These are phyloP conservation scores for Rosa lucieae DNA, from an alignment of 306 rosid genomes.

Conservation along the genomic window DNA sequence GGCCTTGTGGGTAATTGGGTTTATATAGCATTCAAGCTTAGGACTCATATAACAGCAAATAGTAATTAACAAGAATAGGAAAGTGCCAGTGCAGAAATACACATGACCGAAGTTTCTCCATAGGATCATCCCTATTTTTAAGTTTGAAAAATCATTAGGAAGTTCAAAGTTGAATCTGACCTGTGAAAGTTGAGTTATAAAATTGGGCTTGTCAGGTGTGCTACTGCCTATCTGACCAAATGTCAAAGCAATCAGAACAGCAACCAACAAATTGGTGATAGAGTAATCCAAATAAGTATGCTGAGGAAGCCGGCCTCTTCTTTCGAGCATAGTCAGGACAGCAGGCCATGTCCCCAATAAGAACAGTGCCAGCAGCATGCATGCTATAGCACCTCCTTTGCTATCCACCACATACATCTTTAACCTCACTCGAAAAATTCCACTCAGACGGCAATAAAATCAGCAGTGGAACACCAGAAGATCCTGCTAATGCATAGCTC, in stretches of 20 bases:
- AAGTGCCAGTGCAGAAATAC: background rate
- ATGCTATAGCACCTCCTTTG: conserved; percentile 80
- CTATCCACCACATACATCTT: conserved; percentile 85
- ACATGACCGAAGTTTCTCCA: background rate
- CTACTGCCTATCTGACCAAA: conserved; percentile 75
- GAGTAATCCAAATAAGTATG: conserved; percentile 92
- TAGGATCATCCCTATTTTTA: background rate
- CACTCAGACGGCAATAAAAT: conserved; percentile 31
- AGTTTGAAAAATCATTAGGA: background rate
- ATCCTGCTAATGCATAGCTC: conserved; percentile 37
- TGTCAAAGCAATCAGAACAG: conserved; percentile 78
- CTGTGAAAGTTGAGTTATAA: conserved; percentile 70
- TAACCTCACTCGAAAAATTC: conserved; percentile 27
- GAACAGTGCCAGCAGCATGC: conserved; percentile 71
- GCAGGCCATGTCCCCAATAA: conserved; percentile 97
- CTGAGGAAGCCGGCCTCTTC: conserved; percentile 94
- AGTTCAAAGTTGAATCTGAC: conserved; percentile 16
- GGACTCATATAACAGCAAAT: background rate
- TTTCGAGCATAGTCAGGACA: conserved; percentile 63
- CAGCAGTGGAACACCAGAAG: conserved; percentile 31
- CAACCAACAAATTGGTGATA: conserved; percentile 74
- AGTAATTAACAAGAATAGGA: background rate
- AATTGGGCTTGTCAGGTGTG: conserved; percentile 52
- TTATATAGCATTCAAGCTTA: background rate
- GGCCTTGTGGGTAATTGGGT: too few relatives aligned